phyloP scores from a whole-genome alignment of 2,329 filamentous ascomycete species.

The Lachnellula suecica region DNA sequence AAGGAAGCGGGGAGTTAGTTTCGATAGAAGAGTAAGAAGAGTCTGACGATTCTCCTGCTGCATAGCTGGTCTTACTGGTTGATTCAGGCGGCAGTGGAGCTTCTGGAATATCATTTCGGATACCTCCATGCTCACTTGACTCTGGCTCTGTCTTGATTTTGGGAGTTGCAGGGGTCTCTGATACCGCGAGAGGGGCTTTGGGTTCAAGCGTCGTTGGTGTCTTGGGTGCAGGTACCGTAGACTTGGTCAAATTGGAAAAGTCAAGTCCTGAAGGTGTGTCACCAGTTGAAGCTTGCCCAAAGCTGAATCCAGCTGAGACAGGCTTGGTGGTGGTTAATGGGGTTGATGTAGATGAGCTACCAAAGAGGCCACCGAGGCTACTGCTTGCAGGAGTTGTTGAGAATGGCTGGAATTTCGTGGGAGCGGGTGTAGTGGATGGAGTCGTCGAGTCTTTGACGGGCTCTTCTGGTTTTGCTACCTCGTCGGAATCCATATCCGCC shows the following conservation, averaged over 20 bases:
- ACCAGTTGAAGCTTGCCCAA: slow-evolving; percentile 20
- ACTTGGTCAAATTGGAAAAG: slow-evolving; percentile 15
- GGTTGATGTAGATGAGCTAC: slow-evolving; percentile 6
- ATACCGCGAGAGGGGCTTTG: slow-evolving; percentile 2
- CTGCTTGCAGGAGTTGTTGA: slow-evolving; percentile 11
- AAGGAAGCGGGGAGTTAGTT: slow-evolving; percentile 40
- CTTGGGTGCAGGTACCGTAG: slow-evolving; percentile 15
- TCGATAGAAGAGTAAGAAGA: slow-evolving; percentile 36
- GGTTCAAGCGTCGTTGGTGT: slow-evolving; percentile 12
- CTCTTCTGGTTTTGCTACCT: slow-evolving; percentile 14
- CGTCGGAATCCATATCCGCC: slow-evolving; percentile 48
- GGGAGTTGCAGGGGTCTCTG: slow-evolving; percentile 18
- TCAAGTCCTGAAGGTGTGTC: slow-evolving; percentile 16
- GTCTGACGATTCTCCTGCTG: slow-evolving; percentile 38
- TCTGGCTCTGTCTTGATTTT: slow-evolving; percentile 28
- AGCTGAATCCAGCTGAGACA: slow-evolving; percentile 18
- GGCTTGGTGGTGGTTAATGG: slow-evolving; percentile 12
- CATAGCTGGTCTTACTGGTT: slow-evolving; percentile 34
- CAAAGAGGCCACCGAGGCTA: slow-evolving; percentile 20
- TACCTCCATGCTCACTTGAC: slow-evolving; percentile 13
- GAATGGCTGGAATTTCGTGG: slow-evolving; percentile 18
- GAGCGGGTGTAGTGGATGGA: slow-evolving; percentile 24
- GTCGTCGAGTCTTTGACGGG: slow-evolving; percentile 20
- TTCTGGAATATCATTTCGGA: slow-evolving; percentile 28
- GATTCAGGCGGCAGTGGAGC: slow-evolving; percentile 46